A percentile compares a stretch with the other conserved stretches of the same genome.
These are phyloP conservation scores for Tetrahymena thermophila DNA, from an alignment of 73 alveolate genomes.

Conservation along the genomic window DNA sequence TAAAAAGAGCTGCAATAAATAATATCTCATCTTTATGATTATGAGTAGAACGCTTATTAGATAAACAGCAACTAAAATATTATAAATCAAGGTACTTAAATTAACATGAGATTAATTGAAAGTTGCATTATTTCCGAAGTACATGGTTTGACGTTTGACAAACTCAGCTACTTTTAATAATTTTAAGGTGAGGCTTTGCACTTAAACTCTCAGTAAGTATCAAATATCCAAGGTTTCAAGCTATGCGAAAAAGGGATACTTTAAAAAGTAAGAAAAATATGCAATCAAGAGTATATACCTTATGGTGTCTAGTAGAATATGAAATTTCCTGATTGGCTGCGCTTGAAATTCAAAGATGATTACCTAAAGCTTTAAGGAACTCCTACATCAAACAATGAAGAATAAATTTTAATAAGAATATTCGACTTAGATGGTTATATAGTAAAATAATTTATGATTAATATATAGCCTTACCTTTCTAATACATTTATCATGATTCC, in stretches of 20 bases:
- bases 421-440: background rate
- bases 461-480: background rate
- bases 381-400: background rate
- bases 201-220: background rate
- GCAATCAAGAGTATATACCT: background rate
- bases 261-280: background rate
- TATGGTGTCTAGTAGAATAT: background rate
- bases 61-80: too few species aligned
- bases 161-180: background rate
- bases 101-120: background rate
- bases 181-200: background rate
- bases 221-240: background rate
- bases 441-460: background rate
- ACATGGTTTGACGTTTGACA: background rate
- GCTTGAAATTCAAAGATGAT: background rate
- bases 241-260: background rate
- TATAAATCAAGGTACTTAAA: background rate
- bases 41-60: background rate
- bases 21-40: background rate
- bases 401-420: background rate
- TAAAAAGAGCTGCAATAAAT: background rate
- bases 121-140: background rate
- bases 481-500: background rate
- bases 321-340: background rate
- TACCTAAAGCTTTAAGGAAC: background rate